Conservation (phyloP, 257 asterid genomes). For the Rehmannia glutinosa region DNA sequence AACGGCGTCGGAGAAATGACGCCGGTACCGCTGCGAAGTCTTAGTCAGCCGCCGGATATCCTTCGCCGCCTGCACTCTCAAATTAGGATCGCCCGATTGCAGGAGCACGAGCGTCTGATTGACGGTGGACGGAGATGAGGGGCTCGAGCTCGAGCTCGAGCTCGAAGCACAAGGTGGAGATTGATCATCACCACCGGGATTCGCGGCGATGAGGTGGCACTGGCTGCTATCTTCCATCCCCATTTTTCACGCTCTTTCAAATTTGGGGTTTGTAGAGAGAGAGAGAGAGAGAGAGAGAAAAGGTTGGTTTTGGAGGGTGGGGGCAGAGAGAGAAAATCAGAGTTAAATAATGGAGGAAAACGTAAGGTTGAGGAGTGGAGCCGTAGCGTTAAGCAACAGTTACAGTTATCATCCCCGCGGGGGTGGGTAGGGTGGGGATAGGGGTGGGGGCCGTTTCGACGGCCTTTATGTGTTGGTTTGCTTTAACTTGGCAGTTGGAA, state of each 20-base stretch:
- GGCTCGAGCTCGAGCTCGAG: no score
- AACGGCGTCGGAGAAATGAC: constrained; percentile 66
- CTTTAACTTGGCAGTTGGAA: constrained; percentile 1
- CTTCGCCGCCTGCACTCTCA: constrained; percentile 52
- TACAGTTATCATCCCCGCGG: neutral
- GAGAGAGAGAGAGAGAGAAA: constrained; percentile 11
- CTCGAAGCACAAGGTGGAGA: constrained; percentile 17
- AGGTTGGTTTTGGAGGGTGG: neutral
- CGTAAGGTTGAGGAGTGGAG: constrained; percentile 38
- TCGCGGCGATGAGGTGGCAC: neutral
- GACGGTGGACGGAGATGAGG: constrained; percentile 25
- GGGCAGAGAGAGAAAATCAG: neutral
- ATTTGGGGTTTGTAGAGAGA: neutral
- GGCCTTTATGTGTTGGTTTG: no score
- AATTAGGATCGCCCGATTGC: constrained; percentile 39
- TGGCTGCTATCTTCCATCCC: constrained; percentile 2
- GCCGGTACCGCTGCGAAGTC: constrained; percentile 71
- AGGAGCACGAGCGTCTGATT: constrained; percentile 36
- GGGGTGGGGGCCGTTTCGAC: neutral
- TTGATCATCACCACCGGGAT: constrained; percentile 20
- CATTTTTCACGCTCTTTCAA: constrained; percentile 3
- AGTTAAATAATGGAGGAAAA: constrained; percentile 1
- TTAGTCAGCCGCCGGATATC: constrained; percentile 71
- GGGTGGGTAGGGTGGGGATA: neutral
- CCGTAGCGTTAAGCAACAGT: constrained; percentile 56